Percentiles rank a stretch among this genome's conserved stretches.
Conservation (phyloP, 495 filamentous ascomycete species). For the Glonium stellatum region DNA sequence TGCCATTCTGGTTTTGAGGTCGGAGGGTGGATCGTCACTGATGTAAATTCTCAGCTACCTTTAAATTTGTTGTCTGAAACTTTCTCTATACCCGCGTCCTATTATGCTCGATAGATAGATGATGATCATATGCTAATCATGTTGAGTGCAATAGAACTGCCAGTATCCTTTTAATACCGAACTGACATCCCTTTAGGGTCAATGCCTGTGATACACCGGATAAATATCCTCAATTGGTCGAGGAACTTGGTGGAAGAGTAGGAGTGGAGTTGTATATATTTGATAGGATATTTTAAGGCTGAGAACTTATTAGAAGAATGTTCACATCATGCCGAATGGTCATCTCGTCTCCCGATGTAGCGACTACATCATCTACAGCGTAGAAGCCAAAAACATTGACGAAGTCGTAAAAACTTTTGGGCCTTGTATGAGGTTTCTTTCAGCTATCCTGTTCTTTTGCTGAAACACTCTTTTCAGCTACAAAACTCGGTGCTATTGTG, state of each 20-base stretch:
- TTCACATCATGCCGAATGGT: conserved; percentile 80
- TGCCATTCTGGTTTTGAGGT: conserved; percentile 48
- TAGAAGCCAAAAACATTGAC: conserved; percentile 86
- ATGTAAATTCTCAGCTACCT: conserved; percentile 99
- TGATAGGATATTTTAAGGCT: conserved; percentile 39
- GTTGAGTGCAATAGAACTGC: not conserved
- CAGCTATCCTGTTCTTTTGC: conserved; percentile 25
- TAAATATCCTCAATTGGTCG: conserved; percentile 64
- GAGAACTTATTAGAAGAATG: conserved; percentile 57
- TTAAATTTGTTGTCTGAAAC: conserved; percentile 71
- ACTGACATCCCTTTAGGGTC: conserved; percentile 52
- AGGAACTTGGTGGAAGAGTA: conserved; percentile 73
- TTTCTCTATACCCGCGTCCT: not conserved
- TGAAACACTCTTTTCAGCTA: conserved; percentile 54
- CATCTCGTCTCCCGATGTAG: conserved; percentile 89
- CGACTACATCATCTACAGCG: conserved; percentile 97
- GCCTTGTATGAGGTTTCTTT: conserved; percentile 60
- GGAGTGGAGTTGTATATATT: conserved; percentile 35
- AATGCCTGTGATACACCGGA: conserved; percentile 90
- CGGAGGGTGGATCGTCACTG: conserved; percentile 55
- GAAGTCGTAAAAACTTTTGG: conserved; percentile 78
- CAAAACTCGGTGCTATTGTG: conserved; percentile 86
- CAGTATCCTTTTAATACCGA: not conserved
- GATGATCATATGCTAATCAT: conserved; percentile 3
- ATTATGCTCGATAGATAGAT: not conserved